A percentile compares a stretch with the other conserved stretches of the same genome.
phyloP scores from a whole-genome alignment of 2,329 filamentous ascomycete species.

The Lachnellula cervina region DNA sequence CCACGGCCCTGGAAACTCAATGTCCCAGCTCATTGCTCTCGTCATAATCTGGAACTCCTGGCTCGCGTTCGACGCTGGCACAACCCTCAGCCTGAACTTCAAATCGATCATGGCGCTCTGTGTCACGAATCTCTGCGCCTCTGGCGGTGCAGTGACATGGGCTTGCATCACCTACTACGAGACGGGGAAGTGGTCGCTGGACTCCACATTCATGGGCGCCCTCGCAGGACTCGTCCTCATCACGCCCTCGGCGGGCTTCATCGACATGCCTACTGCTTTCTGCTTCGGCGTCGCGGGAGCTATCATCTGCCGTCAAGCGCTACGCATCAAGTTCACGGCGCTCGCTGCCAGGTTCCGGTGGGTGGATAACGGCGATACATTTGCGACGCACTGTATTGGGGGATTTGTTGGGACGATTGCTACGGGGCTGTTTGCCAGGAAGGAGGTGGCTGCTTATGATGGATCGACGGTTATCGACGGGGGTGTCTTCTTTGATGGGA shows the following conservation, averaged over 20 bases:
- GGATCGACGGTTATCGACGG: conserved; percentile 44
- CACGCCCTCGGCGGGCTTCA: conserved; percentile 80
- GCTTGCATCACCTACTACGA: conserved; percentile 57
- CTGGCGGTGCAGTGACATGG: conserved; percentile 33
- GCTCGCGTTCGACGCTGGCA: conserved; percentile 94
- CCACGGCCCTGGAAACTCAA: conserved; percentile 69
- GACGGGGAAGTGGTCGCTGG: conserved; percentile 87
- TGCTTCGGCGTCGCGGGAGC: conserved; percentile 57
- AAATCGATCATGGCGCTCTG: conserved; percentile 86
- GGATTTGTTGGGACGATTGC: conserved; percentile 46
- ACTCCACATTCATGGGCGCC: conserved; percentile 87
- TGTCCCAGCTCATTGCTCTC: conserved; percentile 68
- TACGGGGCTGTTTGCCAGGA: conserved; percentile 46
- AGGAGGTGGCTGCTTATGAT: conserved; percentile 45
- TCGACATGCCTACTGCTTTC: conserved; percentile 60
- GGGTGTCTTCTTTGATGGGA: conserved; percentile 50
- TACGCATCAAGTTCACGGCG: conserved; percentile 48
- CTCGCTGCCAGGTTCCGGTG: conserved; percentile 42
- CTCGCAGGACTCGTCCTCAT: conserved; percentile 87
- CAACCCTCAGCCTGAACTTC: conserved; percentile 75
- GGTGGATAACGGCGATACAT: conserved; percentile 52
- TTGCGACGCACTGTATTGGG: conserved; percentile 50
- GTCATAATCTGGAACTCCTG: conserved; percentile 87
- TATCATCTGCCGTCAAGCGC: conserved; percentile 46
- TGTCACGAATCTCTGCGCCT: conserved; percentile 83